Conservation (phyloP, 306 rosid genomes). For the Rosa lucieae region DNA sequence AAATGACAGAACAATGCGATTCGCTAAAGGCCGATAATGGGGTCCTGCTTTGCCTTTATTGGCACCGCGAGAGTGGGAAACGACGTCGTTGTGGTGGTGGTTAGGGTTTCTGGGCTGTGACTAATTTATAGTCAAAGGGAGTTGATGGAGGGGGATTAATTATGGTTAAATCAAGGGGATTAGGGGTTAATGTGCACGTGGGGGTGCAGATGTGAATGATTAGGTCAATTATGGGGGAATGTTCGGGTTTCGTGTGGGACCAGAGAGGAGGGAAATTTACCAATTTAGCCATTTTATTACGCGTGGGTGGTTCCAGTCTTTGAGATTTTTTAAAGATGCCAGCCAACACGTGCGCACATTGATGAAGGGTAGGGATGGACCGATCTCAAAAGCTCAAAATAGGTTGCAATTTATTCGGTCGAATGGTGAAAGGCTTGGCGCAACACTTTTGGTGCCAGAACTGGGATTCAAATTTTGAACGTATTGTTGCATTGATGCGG, state of each 20-base stretch:
- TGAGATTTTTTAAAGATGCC: not conserved
- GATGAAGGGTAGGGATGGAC: not conserved
- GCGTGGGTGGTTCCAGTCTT: not conserved
- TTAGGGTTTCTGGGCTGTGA: not conserved
- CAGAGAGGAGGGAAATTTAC: not conserved
- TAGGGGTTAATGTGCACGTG: not conserved
- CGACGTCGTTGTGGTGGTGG: not conserved
- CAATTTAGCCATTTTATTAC: not conserved
- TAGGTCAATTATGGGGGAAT: not conserved
- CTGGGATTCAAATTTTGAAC: too few relatives aligned
- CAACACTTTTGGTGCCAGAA: not conserved
- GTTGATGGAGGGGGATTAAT: not conserved
- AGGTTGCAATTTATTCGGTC: not conserved
- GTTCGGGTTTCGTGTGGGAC: slow-evolving; percentile 7
- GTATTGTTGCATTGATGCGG: too few relatives aligned
- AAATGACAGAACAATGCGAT: slow-evolving; percentile 46
- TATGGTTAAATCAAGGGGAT: not conserved
- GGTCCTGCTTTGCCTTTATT: not conserved
- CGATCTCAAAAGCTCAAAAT: not conserved
- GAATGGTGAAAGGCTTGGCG: not conserved
- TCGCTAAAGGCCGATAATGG: not conserved
- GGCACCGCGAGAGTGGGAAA: not conserved
- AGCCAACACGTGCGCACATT: not conserved
- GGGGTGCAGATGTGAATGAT: not conserved
- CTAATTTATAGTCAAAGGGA: not conserved